These are phyloP conservation scores for Vitellaria paradoxa DNA, from an alignment of 179 eudicot genomes.

Conservation along the genomic window DNA sequence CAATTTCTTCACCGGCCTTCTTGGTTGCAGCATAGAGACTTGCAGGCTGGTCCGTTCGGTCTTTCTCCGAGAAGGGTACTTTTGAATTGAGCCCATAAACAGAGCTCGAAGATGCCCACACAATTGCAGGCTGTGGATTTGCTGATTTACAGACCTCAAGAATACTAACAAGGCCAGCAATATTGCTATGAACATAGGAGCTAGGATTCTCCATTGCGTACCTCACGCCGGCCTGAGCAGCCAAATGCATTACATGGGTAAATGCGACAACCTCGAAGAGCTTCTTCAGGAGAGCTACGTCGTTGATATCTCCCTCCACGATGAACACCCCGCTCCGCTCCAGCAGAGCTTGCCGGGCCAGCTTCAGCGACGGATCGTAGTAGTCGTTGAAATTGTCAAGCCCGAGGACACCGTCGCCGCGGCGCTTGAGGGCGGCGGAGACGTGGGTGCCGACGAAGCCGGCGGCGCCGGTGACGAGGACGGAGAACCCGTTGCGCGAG, in stretches of 20 bases:
- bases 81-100: slow-evolving; percentile 37
- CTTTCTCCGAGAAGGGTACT: slow-evolving; percentile 40
- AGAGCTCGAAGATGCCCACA: slow-evolving; percentile 43
- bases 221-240: slow-evolving; percentile 28
- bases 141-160: slow-evolving; percentile 31
- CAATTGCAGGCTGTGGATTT: slow-evolving; percentile 40
- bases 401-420: slow-evolving; percentile 49
- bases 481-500: slow-evolving; percentile 20
- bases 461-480: slow-evolving; percentile 47
- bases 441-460: slow-evolving; percentile 49
- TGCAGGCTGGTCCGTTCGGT: slow-evolving; percentile 41
- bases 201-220: slow-evolving; percentile 28
- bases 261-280: slow-evolving; percentile 22
- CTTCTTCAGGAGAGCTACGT: slow-evolving; percentile 13
- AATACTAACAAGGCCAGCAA: slow-evolving; percentile 22
- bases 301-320: slow-evolving; percentile 41
- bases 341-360: slow-evolving; percentile 22
- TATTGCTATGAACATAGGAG: slow-evolving; percentile 25
- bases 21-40: slow-evolving; percentile 44
- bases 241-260: slow-evolving; percentile 27
- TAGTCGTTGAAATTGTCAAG: slow-evolving; percentile 21
- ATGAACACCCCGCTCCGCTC: slow-evolving; percentile 45
- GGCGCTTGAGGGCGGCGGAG: slow-evolving; percentile 32
- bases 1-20: slow-evolving; percentile 42
- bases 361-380: slow-evolving; percentile 27